These are phyloP conservation scores for Geosmithia putterillii DNA, from an alignment of 2,329 filamentous ascomycete genomes.

Conservation along the genomic window DNA sequence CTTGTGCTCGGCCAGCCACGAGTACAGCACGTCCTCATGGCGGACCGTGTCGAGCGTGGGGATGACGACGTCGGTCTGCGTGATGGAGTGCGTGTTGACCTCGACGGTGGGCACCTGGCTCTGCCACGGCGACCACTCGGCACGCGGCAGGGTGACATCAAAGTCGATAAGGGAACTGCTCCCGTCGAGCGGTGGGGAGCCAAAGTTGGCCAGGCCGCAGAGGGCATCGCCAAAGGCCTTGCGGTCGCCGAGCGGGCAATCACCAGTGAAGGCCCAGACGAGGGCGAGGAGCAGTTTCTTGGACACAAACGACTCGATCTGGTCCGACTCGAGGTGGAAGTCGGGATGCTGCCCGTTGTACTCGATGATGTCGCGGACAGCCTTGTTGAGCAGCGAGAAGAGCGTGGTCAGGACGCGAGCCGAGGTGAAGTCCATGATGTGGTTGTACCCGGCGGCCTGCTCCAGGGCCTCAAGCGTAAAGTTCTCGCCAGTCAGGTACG, in stretches of 20 bases:
- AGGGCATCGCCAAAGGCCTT: constrained; percentile 83
- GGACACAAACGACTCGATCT: constrained; percentile 77
- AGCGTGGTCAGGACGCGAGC: constrained; percentile 84
- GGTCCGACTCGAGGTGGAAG: constrained; percentile 82
- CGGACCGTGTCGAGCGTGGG: constrained; percentile 94
- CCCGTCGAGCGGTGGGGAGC: constrained; percentile 68
- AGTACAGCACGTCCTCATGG: constrained; percentile 98
- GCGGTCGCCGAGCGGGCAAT: constrained; percentile 79
- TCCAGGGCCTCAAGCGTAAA: constrained; percentile 70
- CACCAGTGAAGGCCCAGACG: constrained; percentile 92
- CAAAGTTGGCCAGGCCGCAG: constrained; percentile 71
- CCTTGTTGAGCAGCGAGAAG: constrained; percentile 92
- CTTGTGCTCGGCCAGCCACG: constrained; percentile 98
- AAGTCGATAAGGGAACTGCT: constrained; percentile 87
- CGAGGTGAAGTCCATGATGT: constrained; percentile 97
- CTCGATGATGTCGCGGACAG: constrained; percentile 82
- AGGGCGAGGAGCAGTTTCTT: constrained; percentile 90
- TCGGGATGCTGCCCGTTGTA: constrained; percentile 93
- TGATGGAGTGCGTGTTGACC: constrained; percentile 96
- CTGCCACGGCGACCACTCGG: constrained; percentile 89
- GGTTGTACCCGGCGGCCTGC: constrained; percentile 67
- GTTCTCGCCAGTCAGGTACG: constrained; percentile 63
- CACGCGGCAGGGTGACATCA: constrained; percentile 75
- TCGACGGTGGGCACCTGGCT: constrained; percentile 89
- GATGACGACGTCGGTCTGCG: constrained; percentile 96